phyloP scores from a whole-genome alignment of 2,329 filamentous ascomycete species.

The Talaromyces sp. region DNA sequence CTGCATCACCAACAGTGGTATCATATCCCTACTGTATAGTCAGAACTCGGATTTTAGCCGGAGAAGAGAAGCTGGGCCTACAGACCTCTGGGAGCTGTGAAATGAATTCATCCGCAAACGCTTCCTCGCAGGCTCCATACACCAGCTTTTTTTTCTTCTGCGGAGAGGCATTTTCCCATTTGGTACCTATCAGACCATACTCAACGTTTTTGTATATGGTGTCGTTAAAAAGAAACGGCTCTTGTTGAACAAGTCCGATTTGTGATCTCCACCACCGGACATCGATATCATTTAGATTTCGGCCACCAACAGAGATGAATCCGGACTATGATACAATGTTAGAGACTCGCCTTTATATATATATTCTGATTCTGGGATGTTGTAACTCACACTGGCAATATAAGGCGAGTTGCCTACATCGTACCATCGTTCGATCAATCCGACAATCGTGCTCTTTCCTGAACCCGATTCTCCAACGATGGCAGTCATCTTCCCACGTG shows the following conservation, averaged over 20 bases:
- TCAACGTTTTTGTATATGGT: conserved; percentile 73
- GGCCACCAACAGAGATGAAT: conserved; percentile 50
- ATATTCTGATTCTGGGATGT: neutral
- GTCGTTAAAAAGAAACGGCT: conserved; percentile 75
- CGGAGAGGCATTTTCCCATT: conserved; percentile 51
- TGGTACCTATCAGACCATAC: conserved; percentile 55
- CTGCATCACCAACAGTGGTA: conserved; percentile 91
- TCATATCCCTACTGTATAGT: conserved; percentile 67
- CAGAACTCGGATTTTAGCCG: conserved; percentile 40
- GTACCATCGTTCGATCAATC: conserved; percentile 42
- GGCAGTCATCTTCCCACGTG: conserved; percentile 35
- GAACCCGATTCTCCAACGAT: conserved; percentile 44
- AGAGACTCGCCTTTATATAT: neutral
- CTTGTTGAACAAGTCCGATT: conserved; percentile 76
- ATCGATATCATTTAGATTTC: conserved; percentile 56
- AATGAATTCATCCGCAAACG: conserved; percentile 68
- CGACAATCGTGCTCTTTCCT: conserved; percentile 44
- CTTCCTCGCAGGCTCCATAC: conserved; percentile 59
- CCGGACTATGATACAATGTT: conserved; percentile 30
- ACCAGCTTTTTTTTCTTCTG: conserved; percentile 50
- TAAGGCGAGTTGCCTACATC: conserved; percentile 20
- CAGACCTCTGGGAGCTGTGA: conserved; percentile 51
- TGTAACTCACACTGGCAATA: neutral
- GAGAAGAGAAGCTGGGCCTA: neutral
- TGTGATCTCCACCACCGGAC: conserved; percentile 71